Percentiles rank a stretch among this genome's conserved stretches.
Conservation (phyloP, 257 asterid species). For the Solanum sitiens region DNA sequence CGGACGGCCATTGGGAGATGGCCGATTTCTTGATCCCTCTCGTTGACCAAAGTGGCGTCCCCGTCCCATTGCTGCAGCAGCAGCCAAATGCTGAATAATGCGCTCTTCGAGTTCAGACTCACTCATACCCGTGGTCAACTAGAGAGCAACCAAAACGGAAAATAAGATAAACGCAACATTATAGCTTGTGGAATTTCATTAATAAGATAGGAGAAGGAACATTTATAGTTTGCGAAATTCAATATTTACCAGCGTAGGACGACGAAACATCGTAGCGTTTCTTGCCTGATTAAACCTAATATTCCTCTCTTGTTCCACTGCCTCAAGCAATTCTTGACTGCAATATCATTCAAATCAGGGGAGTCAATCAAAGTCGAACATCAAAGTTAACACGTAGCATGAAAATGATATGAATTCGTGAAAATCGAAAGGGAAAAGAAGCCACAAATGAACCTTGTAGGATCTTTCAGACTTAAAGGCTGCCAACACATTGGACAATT, state of each 20-base stretch:
- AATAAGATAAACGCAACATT: neutral
- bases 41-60: conserved; percentile 53
- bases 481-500: conserved; percentile 99
- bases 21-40: conserved; percentile 46
- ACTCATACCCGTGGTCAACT: conserved; percentile 54
- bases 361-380: neutral
- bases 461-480: conserved; percentile 73
- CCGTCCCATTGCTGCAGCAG: conserved; percentile 90
- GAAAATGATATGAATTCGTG: neutral
- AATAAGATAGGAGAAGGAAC: neutral
- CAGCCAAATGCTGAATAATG: conserved; percentile 84
- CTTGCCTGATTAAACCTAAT: conserved; percentile 51
- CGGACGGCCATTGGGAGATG: conserved; percentile 46
- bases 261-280: conserved; percentile 53
- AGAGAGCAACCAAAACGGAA: conserved; percentile 11
- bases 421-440: neutral
- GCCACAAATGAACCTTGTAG: conserved; percentile 39
- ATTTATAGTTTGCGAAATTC: conserved; percentile 32
- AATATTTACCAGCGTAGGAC: conserved; percentile 66
- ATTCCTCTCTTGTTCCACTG: conserved; percentile 67
- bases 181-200: neutral
- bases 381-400: neutral
- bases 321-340: conserved; percentile 95
- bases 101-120: conserved; percentile 77
- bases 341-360: neutral